Percentiles rank a stretch among this genome's conserved stretches.
Conservation (phyloP, 2,329 filamentous ascomycete genomes). For the Drechslerella coelobrocha region DNA sequence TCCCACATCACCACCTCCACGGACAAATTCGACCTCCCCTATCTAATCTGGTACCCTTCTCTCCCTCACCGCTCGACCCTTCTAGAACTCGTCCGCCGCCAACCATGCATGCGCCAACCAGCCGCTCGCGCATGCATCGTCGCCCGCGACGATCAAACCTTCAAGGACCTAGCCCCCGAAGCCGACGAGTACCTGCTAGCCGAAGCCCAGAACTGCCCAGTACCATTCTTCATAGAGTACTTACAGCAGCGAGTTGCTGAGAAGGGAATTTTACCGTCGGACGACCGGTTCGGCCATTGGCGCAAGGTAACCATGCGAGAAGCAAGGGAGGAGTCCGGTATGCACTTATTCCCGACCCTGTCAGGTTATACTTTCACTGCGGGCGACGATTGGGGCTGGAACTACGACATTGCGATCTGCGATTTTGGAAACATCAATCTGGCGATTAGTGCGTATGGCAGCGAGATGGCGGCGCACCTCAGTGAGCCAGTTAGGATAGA, state of each 20-base stretch:
- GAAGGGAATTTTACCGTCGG: not conserved
- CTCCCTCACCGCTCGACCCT: not conserved
- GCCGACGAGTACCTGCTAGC: not conserved
- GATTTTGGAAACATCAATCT: no score
- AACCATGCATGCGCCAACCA: conserved; percentile 7
- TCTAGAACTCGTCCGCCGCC: not conserved
- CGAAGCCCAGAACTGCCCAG: not conserved
- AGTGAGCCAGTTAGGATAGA: no score
- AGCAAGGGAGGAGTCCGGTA: no score
- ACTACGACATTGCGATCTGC: no score
- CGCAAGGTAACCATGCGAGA: no score
- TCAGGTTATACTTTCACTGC: no score
- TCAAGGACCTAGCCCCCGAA: not conserved
- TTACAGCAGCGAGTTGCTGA: not conserved
- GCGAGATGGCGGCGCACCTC: no score
- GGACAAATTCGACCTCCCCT: not conserved
- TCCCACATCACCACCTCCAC: conserved; percentile 36
- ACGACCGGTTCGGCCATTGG: no score
- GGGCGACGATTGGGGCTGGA: no score
- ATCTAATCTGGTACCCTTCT: conserved; percentile 8
- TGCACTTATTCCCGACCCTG: no score
- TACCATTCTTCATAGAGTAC: not conserved
- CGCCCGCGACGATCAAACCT: not conserved
- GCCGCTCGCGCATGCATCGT: conserved; percentile 11
- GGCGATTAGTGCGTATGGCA: no score